Evolutionary conservation across 2,329 filamentous ascomycete genomes (phyloP), one percentile per base, ranked within the genome.

Genomic region (Fusarium subglutinans): DNA sequence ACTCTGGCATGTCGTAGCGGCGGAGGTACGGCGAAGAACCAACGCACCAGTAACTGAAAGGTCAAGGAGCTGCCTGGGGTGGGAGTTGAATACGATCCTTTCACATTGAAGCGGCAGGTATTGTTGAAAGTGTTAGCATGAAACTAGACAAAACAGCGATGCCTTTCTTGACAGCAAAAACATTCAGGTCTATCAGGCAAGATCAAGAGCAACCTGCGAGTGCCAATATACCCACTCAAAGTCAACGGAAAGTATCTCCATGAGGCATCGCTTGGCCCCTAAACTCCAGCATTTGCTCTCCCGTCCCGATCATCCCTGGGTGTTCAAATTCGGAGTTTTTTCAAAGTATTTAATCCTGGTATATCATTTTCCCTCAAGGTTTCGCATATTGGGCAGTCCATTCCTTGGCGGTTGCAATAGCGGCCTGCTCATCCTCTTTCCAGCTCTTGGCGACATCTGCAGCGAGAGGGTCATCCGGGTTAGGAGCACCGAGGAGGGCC

Each of bases 381-480:
- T 88, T 88, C 55, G 95, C 95, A 81, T 96, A 94, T 77, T 92
- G 92, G 82, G 89, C 88, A 18, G 96, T 98, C 96, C 96, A 98
- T 80, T 98, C 94, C 80, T 89, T 92, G 22, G 96, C 96, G 13
- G 95, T 98, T 75, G 93, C 91, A 78, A 99, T 98, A 30, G 96
- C 96, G 54, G 94, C 94, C 74, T 91, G 91, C 84, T 98, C 94
- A 80, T 99, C 92, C 80, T 98, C 95, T 86, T 98, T 98, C 96
- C 96, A 99, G 81, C 93, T 92, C 87, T 98, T 97, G 41, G 96
- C 96, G 47, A 99, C 96, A 76, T 99, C 96, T 81, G 98, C 97
- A 56, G 96, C 97, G 47, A 99, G 90, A n/a, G 96, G 97, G 81
- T 99, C 96, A 80, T 99, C 96, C 37, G 97, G 96, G 84, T 99